Evolutionary conservation across 1,139 yeast genomes (phyloP).

Genomic region (Debaryomycetaceae sp.): DNA sequence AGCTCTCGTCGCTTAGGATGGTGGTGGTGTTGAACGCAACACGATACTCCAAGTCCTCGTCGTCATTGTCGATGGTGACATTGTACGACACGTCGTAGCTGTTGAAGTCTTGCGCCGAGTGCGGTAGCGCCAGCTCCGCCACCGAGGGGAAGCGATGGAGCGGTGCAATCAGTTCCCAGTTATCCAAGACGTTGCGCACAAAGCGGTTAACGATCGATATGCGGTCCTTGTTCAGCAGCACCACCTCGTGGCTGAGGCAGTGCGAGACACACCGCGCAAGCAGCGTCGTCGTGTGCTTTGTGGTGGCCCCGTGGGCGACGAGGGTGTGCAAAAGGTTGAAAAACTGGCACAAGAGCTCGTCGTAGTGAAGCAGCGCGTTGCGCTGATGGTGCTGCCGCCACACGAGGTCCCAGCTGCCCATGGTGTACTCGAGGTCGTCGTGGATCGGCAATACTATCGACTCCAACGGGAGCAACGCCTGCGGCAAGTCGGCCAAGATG

Average conservation of each 20-base stretch:
- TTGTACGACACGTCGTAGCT: slow-evolving; percentile 31
- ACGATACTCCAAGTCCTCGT: slow-evolving; percentile 14
- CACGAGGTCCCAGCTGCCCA: slow-evolving; percentile 6
- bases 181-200: slow-evolving; percentile 43
- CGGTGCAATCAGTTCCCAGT: slow-evolving; percentile 30
- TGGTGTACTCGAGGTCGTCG: slow-evolving; percentile 41
- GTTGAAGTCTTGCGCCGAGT: slow-evolving; percentile 6
- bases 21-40: slow-evolving; percentile 15
- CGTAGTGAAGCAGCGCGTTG: slow-evolving; percentile 14
- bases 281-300: slow-evolving; percentile 44
- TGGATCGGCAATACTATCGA: slow-evolving; percentile 42
- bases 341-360: slow-evolving; percentile 33
- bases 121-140: slow-evolving; percentile 17
- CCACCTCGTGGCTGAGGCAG: slow-evolving; percentile 48
- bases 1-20: slow-evolving; percentile 13
- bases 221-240: slow-evolving; percentile 42
- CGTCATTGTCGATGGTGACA: slow-evolving; percentile 25
- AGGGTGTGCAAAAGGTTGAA: slow-evolving; percentile 37
- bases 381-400: not conserved
- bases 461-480: slow-evolving; percentile 42
- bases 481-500: slow-evolving; percentile 40
- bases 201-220: slow-evolving; percentile 48
- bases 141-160: slow-evolving; percentile 16
- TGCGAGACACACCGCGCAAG: slow-evolving; percentile 48
- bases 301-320: slow-evolving; percentile 22